These are phyloP conservation scores for Pseudozyma flocculosa DNA, from an alignment of 1,284 basidiomycete species.

Conservation along the genomic window DNA sequence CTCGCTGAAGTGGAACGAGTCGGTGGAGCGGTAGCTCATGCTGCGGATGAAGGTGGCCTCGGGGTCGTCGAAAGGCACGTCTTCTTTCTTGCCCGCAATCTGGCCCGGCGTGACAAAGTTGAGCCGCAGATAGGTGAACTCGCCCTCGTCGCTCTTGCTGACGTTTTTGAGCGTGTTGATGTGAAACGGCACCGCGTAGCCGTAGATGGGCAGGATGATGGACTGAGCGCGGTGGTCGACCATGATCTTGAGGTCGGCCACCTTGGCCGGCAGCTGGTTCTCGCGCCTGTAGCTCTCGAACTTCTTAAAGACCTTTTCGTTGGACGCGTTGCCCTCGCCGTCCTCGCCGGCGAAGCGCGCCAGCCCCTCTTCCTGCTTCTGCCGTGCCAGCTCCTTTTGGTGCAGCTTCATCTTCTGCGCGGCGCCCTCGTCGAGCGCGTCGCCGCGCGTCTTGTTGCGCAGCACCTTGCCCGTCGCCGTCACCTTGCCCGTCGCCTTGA, in stretches of 20 bases:
- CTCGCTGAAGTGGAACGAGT: conserved; percentile 82
- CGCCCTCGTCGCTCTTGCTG: conserved; percentile 94
- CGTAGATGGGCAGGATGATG: conserved; percentile 87
- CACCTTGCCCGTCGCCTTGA: conserved; percentile 34
- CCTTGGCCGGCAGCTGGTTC: conserved; percentile 71
- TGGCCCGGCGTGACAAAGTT: conserved; percentile 99
- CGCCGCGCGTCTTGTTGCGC: conserved; percentile 65
- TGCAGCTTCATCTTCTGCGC: conserved; percentile 80
- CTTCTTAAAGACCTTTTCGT: conserved; percentile 78
- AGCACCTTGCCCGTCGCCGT: conserved; percentile 52
- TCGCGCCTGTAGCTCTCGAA: conserved; percentile 98
- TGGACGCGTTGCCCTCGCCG: conserved; percentile 65
- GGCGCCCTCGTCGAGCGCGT: conserved; percentile 72
- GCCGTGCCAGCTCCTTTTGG: conserved; percentile 78
- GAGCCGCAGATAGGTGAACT: conserved; percentile 90
- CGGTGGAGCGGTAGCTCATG: conserved; percentile 86
- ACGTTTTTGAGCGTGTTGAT: conserved; percentile 98
- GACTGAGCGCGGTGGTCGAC: conserved; percentile 89
- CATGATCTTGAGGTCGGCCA: conserved; percentile 68
- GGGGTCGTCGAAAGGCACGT: conserved; percentile 98
- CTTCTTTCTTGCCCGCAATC: conserved; percentile 96
- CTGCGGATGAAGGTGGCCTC: conserved; percentile 96
- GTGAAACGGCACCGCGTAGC: conserved; percentile 95
- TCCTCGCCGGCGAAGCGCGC: conserved; percentile 69
- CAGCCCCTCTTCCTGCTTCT: conserved; percentile 78